Conservation (phyloP, 2,329 filamentous ascomycete species). For the Periconia sp. region DNA sequence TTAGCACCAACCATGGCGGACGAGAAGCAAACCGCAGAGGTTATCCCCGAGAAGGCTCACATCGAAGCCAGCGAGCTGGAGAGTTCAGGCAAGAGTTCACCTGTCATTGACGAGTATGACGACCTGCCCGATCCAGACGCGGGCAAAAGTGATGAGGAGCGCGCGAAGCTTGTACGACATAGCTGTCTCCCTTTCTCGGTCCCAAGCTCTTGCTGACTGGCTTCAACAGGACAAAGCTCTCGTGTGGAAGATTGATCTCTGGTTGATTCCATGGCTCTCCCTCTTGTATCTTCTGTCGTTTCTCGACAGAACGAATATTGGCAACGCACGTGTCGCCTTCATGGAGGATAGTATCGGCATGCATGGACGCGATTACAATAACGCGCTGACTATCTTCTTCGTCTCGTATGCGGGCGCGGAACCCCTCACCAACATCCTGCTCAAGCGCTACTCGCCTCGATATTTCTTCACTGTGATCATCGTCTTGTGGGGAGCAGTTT, state of each 20-base stretch:
- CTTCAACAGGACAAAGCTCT: conserved; percentile 42
- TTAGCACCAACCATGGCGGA: conserved; percentile 39
- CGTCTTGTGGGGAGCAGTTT: conserved; percentile 53
- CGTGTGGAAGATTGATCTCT: conserved; percentile 50
- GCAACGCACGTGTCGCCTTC: conserved; percentile 53
- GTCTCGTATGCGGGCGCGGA: conserved; percentile 57
- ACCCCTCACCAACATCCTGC: conserved; percentile 65
- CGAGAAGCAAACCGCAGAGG: conserved; percentile 29
- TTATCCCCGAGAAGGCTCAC: conserved; percentile 29
- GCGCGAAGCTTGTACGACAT: conserved; percentile 37
- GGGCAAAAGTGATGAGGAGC: conserved; percentile 43
- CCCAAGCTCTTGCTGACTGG: too few species aligned
- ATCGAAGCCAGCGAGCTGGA: conserved; percentile 32
- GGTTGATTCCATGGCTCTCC: conserved; percentile 50
- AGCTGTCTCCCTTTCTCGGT: background rate
- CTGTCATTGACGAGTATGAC: conserved; percentile 36
- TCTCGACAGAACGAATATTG: conserved; percentile 45
- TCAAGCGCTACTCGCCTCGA: conserved; percentile 64
- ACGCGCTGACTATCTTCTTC: conserved; percentile 71
- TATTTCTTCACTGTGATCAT: conserved; percentile 56
- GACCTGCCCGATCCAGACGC: conserved; percentile 43
- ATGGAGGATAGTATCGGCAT: conserved; percentile 37
- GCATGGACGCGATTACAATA: conserved; percentile 66
- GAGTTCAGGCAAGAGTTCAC: conserved; percentile 30
- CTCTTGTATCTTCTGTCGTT: conserved; percentile 51